These are phyloP conservation scores for Elsinoe australis DNA, from an alignment of 2,329 filamentous ascomycete genomes.

Conservation along the genomic window DNA sequence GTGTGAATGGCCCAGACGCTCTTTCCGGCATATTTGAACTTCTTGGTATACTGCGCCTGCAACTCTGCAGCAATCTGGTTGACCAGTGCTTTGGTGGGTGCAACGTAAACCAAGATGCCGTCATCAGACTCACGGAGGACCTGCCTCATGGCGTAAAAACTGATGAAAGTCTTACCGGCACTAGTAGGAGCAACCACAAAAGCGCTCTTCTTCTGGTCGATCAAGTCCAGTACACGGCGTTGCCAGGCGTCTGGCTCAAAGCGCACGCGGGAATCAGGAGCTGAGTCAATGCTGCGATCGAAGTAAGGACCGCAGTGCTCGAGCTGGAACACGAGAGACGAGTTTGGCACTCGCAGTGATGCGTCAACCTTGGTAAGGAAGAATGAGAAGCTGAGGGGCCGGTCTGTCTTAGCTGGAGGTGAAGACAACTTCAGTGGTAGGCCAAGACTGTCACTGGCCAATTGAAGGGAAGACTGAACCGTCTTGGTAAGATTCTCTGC, in stretches of 20 bases:
- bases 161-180: slow-evolving; percentile 76
- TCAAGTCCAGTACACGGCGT: slow-evolving; percentile 61
- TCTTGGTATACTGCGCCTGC: slow-evolving; percentile 65
- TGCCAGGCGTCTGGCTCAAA: slow-evolving; percentile 76
- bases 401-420: slow-evolving; percentile 25
- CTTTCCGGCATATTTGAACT: slow-evolving; percentile 51
- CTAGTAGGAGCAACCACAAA: slow-evolving; percentile 72
- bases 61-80: slow-evolving; percentile 78
- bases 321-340: slow-evolving; percentile 57
- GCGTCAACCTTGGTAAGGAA: slow-evolving; percentile 20
- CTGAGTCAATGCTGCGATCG: slow-evolving; percentile 64
- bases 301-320: slow-evolving; percentile 64
- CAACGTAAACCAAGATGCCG: slow-evolving; percentile 67
- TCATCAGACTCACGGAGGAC: slow-evolving; percentile 61
- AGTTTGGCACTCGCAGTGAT: slow-evolving; percentile 28
- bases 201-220: slow-evolving; percentile 61
- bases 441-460: slow-evolving; percentile 33
- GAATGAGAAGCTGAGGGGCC: slow-evolving; percentile 28
- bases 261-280: slow-evolving; percentile 58
- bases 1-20: slow-evolving; percentile 76
- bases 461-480: slow-evolving; percentile 32
- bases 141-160: slow-evolving; percentile 76
- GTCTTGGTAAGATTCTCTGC: slow-evolving; percentile 37
- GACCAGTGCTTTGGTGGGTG: slow-evolving; percentile 72
- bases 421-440: slow-evolving; percentile 40